Conservation (phyloP, 176 grass and related monocot genomes). For the Guadua angustifolia region DNA sequence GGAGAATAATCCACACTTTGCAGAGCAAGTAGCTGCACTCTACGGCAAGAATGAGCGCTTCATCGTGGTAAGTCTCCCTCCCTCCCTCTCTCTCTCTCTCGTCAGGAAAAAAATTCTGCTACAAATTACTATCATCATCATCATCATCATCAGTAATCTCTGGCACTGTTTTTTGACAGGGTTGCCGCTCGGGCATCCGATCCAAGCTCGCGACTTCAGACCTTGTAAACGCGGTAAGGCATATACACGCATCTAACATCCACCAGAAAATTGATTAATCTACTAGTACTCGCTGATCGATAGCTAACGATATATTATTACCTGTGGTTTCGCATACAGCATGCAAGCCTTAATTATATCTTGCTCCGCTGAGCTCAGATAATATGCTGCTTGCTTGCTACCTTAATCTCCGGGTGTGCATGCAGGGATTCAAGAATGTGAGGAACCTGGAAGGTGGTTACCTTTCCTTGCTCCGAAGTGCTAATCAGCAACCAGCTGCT, state of each 20-base stretch:
- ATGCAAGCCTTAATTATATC: too few species aligned
- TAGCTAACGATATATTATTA: too few species aligned
- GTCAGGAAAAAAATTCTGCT: too few species aligned
- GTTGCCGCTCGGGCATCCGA: slow-evolving; percentile 40
- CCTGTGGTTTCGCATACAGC: too few species aligned
- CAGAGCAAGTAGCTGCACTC: slow-evolving; percentile 42
- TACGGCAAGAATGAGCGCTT: slow-evolving; percentile 5
- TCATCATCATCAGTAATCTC: not conserved
- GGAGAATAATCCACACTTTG: slow-evolving; percentile 47
- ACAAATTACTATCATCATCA: too few species aligned
- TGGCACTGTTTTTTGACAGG: not conserved
- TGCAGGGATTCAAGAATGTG: slow-evolving; percentile 46
- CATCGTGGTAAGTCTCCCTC: slow-evolving; percentile 24
- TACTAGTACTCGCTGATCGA: too few species aligned
- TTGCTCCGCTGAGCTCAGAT: too few species aligned
- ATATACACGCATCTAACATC: too few species aligned
- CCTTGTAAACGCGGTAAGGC: slow-evolving; percentile 32
- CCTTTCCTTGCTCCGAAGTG: slow-evolving; percentile 45
- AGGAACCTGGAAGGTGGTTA: slow-evolving; percentile 49
- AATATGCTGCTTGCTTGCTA: too few species aligned
- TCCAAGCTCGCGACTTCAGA: slow-evolving; percentile 50
- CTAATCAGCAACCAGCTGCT: not conserved
- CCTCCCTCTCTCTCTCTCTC: too few species aligned
- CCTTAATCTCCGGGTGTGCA: not conserved
- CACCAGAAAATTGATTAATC: too few species aligned